phyloP scores from a whole-genome alignment of 192 early-diverging fungal species.

The Kickxella alabastrina region DNA sequence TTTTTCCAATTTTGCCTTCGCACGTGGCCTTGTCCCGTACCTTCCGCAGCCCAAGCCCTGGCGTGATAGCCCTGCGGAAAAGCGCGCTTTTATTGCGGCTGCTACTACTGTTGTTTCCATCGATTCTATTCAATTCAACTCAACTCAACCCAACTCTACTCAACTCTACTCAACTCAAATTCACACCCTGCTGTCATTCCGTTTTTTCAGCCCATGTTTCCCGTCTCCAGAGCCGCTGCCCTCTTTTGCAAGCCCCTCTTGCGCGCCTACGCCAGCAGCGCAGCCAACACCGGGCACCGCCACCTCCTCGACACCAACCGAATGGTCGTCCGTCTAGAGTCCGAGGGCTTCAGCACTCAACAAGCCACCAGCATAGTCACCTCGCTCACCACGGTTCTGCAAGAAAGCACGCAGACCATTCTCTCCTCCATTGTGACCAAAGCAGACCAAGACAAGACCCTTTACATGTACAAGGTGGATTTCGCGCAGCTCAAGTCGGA shows the following conservation, averaged over 20 bases:
- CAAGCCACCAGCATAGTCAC: slow-evolving; percentile 75
- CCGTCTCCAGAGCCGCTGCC: neutral
- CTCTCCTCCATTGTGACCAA: slow-evolving; percentile 67
- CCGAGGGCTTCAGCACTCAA: slow-evolving; percentile 64
- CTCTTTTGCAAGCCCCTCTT: neutral
- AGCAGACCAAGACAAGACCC: slow-evolving; percentile 75
- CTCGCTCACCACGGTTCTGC: slow-evolving; percentile 65
- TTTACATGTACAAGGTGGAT: slow-evolving; percentile 86
- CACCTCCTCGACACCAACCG: slow-evolving; percentile 80
- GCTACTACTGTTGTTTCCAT: too few species aligned
- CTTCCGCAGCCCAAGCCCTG: too few species aligned
- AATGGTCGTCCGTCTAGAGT: slow-evolving; percentile 68
- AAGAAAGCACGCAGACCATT: slow-evolving; percentile 44
- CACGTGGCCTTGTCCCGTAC: neutral
- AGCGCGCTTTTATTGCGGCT: too few species aligned
- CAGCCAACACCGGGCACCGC: slow-evolving; percentile 4
- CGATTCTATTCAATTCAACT: too few species aligned
- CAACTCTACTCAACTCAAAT: too few species aligned
- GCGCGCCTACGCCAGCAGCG: neutral
- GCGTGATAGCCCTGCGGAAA: too few species aligned
- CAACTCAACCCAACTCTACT: too few species aligned
- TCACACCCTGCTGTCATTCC: neutral
- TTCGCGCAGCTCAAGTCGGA: slow-evolving; percentile 85
- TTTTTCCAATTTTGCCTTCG: slow-evolving; percentile 3
- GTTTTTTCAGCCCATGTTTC: neutral